phyloP scores from a whole-genome alignment of 2,329 filamentous ascomycete species.

The Apiospora arundinis region DNA sequence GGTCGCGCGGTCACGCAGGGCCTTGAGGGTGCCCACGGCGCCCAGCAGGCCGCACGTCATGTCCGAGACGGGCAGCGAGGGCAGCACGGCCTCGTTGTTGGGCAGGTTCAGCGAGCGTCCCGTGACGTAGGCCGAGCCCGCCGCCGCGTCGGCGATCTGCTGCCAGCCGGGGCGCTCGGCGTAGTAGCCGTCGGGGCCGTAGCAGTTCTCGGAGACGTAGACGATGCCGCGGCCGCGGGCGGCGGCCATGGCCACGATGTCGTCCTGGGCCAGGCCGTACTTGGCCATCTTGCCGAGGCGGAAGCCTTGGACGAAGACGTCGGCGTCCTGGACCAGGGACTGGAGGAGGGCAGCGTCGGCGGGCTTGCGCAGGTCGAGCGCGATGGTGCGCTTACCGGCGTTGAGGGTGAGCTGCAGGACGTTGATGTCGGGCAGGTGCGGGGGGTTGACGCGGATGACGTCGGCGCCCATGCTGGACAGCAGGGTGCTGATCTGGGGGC shows the following conservation, averaged over 20 bases:
- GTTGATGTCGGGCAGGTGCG: slow-evolving; percentile 49
- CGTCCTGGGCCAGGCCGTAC: slow-evolving; percentile 48
- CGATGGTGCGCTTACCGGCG: slow-evolving; percentile 53
- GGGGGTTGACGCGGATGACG: slow-evolving; percentile 52
- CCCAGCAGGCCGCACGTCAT: slow-evolving; percentile 44
- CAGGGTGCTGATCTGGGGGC: slow-evolving; percentile 49
- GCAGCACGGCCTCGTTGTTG: slow-evolving; percentile 38
- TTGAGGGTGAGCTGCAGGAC: slow-evolving; percentile 49
- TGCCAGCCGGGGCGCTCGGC: slow-evolving; percentile 55
- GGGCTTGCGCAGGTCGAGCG: slow-evolving; percentile 53
- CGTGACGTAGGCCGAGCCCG: slow-evolving; percentile 42
- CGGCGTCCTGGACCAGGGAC: slow-evolving; percentile 52
- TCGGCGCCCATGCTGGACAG: slow-evolving; percentile 53
- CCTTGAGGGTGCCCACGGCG: slow-evolving; percentile 41
- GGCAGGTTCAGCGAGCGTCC: slow-evolving; percentile 36
- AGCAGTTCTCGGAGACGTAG: slow-evolving; percentile 58
- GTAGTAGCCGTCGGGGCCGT: slow-evolving; percentile 54
- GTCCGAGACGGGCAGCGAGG: slow-evolving; percentile 42
- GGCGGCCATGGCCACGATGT: slow-evolving; percentile 47
- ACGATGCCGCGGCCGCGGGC: slow-evolving; percentile 51
- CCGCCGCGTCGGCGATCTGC: slow-evolving; percentile 52
- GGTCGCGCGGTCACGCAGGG: slow-evolving; percentile 39
- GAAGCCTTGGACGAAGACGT: slow-evolving; percentile 62
- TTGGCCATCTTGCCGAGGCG: slow-evolving; percentile 50
- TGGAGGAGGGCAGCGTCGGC: slow-evolving; percentile 47